These are phyloP conservation scores for Piper betle DNA, from an alignment of 164 flowering plant species.

Conservation along the genomic window DNA sequence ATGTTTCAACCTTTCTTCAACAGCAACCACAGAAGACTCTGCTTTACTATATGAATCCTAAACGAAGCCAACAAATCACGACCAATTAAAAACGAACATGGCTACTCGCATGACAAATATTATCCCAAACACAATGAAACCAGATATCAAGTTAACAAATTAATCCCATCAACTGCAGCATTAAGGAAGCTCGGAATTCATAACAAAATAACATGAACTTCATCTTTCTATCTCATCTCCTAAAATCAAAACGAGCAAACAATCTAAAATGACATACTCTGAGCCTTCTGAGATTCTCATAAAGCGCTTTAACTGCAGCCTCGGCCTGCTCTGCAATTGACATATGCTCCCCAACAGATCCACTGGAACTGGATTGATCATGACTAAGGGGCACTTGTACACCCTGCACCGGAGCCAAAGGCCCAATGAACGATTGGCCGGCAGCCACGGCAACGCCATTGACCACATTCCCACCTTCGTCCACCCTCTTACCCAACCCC, in stretches of 20 bases:
- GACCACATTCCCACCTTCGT: slow-evolving; percentile 38
- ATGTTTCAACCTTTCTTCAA: slow-evolving; percentile 57
- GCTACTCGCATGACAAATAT: not conserved
- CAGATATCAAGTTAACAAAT: not conserved
- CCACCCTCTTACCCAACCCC: slow-evolving; percentile 80
- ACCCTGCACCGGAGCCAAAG: slow-evolving; percentile 15
- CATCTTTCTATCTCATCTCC: not conserved
- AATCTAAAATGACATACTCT: slow-evolving; percentile 29
- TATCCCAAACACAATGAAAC: not conserved
- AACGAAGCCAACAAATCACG: not conserved
- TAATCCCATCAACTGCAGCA: too few relatives aligned
- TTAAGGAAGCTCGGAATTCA: too few relatives aligned
- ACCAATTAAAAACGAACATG: not conserved
- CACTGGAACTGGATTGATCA: slow-evolving; percentile 8
- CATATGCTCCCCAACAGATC: slow-evolving; percentile 31
- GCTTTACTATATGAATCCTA: slow-evolving; percentile 77
- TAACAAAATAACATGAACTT: not conserved
- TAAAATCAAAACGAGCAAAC: not conserved
- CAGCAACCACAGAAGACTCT: slow-evolving; percentile 32
- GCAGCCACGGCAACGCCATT: slow-evolving; percentile 11
- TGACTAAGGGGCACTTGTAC: slow-evolving; percentile 12
- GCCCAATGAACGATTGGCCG: slow-evolving; percentile 20
- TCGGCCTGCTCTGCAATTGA: slow-evolving; percentile 70
- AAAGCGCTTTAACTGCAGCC: slow-evolving; percentile 54
- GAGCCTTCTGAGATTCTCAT: slow-evolving; percentile 40